Evolutionary conservation across 75 land plant species (phyloP).

Genomic region (Cryptomeria japonica): DNA sequence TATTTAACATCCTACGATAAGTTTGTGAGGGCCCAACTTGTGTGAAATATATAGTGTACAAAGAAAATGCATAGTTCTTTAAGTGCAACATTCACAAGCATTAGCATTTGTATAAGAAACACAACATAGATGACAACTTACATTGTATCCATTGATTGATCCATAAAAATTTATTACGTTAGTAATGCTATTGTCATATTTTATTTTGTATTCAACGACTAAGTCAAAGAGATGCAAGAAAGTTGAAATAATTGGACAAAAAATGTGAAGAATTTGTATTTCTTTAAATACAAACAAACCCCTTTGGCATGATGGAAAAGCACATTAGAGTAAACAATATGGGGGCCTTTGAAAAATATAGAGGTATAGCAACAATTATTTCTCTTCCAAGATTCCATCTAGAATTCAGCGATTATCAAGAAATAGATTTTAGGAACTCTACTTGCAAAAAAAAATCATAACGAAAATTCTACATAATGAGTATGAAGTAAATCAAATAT

Average conservation of each 20-base stretch:
- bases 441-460: no score
- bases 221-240: slow-evolving; percentile 40
- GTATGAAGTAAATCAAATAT: no score
- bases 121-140: neutral
- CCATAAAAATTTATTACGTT: slow-evolving; percentile 30
- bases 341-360: slow-evolving; percentile 32
- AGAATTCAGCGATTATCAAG: no score
- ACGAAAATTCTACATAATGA: no score
- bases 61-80: neutral
- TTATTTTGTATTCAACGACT: slow-evolving; percentile 39
- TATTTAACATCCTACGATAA: slow-evolving; percentile 67
- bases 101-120: no score
- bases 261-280: neutral
- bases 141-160: slow-evolving; percentile 35
- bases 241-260: neutral
- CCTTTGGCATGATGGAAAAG: slow-evolving; percentile 44
- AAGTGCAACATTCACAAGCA: neutral
- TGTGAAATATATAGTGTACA: slow-evolving; percentile 19
- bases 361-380: slow-evolving; percentile 75
- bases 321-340: slow-evolving; percentile 38
- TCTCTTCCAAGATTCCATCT: slow-evolving; percentile 73
- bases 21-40: no score
- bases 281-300: neutral
- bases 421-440: no score
- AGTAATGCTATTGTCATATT: slow-evolving; percentile 37